phyloP scores from a whole-genome alignment of 352 stramenopile species.

The Sclerospora graminicola region DNA sequence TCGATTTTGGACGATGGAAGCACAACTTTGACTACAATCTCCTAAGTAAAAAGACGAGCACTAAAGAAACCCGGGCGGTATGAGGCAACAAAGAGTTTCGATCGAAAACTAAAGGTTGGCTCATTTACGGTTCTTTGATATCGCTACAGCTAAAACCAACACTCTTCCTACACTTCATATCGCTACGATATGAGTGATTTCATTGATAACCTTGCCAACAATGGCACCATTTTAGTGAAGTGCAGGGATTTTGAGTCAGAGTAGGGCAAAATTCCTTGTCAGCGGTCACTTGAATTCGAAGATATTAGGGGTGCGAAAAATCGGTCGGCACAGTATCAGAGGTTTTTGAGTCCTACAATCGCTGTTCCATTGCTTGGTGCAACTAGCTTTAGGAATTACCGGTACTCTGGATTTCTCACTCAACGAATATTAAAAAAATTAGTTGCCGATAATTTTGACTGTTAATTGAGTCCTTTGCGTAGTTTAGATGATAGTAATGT shows the following conservation, averaged over 20 bases:
- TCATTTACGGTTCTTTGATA: slow-evolving; percentile 76
- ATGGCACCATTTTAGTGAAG: slow-evolving; percentile 62
- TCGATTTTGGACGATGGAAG: neutral
- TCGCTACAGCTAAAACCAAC: slow-evolving; percentile 70
- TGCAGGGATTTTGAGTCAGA: slow-evolving; percentile 75
- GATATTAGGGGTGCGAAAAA: slow-evolving; percentile 55
- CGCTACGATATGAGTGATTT: slow-evolving; percentile 49
- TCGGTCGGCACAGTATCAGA: slow-evolving; percentile 55
- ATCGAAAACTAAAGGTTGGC: slow-evolving; percentile 63
- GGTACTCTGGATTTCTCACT: too few relatives aligned
- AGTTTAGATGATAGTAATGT: too few relatives aligned
- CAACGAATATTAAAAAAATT: too few relatives aligned
- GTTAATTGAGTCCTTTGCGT: too few relatives aligned
- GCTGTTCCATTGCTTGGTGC: slow-evolving; percentile 53
- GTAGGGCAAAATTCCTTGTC: slow-evolving; percentile 76
- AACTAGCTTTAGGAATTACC: too few relatives aligned
- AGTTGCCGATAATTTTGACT: too few relatives aligned
- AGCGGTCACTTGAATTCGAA: slow-evolving; percentile 69
- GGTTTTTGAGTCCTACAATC: slow-evolving; percentile 74
- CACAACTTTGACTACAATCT: slow-evolving; percentile 3
- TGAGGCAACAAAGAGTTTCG: slow-evolving; percentile 39
- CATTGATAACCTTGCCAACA: slow-evolving; percentile 46
- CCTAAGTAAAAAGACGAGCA: slow-evolving; percentile 15
- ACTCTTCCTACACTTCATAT: slow-evolving; percentile 40
- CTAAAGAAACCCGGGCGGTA: slow-evolving; percentile 18